A percentile compares a stretch with the other conserved stretches of the same genome.
These are phyloP conservation scores for Purpureocillium takamizusanense DNA, from an alignment of 2,329 filamentous ascomycete species.

Conservation along the genomic window DNA sequence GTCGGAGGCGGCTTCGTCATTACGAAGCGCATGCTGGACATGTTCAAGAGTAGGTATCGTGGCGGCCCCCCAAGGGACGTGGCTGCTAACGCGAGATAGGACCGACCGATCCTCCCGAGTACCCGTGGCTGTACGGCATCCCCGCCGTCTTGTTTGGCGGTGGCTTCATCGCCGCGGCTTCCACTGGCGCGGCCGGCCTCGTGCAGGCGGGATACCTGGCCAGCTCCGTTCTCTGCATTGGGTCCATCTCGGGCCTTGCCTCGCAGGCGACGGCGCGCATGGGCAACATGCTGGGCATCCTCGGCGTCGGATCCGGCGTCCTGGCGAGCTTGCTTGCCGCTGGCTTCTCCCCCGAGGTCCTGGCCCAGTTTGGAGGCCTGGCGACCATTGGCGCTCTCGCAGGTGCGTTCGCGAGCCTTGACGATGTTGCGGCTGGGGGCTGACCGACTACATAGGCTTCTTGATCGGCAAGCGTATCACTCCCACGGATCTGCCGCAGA, in stretches of 20 bases:
- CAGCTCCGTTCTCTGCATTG: conserved; percentile 77
- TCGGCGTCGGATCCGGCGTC: conserved; percentile 77
- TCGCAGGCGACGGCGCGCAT: conserved; percentile 76
- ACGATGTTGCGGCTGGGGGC: neutral
- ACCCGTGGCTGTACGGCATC: conserved; percentile 77
- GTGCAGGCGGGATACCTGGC: conserved; percentile 83
- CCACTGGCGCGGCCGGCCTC: conserved; percentile 73
- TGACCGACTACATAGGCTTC: conserved; percentile 37
- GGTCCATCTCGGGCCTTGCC: conserved; percentile 71
- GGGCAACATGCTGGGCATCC: conserved; percentile 78
- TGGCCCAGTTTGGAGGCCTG: conserved; percentile 71
- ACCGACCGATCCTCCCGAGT: conserved; percentile 79
- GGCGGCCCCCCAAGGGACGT: too few relatives aligned
- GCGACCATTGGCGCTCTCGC: conserved; percentile 62
- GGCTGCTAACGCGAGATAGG: conserved; percentile 27
- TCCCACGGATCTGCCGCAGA: conserved; percentile 80
- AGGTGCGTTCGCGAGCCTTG: conserved; percentile 24
- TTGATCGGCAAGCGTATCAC: conserved; percentile 81
- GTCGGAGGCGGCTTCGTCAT: conserved; percentile 85
- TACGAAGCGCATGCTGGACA: conserved; percentile 88
- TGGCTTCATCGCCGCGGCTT: conserved; percentile 70
- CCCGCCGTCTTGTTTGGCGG: conserved; percentile 71
- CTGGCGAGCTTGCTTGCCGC: conserved; percentile 74
- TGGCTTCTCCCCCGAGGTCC: conserved; percentile 69
- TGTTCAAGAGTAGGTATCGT: conserved; percentile 60